Base-by-base conservation (phyloP, 257 asterid species). In the Ocimum tenuiflorum region DNA sequence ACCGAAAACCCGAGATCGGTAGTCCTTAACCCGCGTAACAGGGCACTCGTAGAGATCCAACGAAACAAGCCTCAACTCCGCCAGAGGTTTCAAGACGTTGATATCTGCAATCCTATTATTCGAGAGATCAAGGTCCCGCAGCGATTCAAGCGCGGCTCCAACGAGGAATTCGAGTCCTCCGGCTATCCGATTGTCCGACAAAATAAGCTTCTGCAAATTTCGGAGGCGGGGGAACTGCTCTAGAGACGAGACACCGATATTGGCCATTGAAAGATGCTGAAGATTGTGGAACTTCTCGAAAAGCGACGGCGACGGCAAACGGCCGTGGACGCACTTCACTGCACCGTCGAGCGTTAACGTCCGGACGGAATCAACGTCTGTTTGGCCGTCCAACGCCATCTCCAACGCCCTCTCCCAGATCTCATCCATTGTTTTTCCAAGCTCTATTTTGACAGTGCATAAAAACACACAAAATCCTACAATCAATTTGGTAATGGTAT, bases 21-120 rank as follows among this genome's bases (percentile, higher is more conserved):
- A 89, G 62, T 89, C 96, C 82, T 84, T 84, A 52, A 84, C 86
- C 77, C 97, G 78, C 7, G 97, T 92, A 2, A 92, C 91, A 0
- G 95, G 97, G 67, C 99, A 89, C 81, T 87, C 97, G 31, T 89
- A 92, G 0, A 89, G 97, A 87, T 92, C 99, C 81, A 89, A 79
- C 6, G 97, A 89, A n/a, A 89, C 91, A 56, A 87, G 62, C 60
- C 84, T 83, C 53, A 89, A 81, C 72, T 86, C 86, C 23, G 99
- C 96, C 68, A 92, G 78, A 38, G 99, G 96, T 70, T 87, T 73
- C 67, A 92, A 79, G 74, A 82, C 95, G 62, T 80, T 71, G n/a
- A 92, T 73, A 64, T 87, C 91, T 46, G 86, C 84, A 76, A 92
- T 89, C 80, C 94, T 69, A 65, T 92, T 92, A 81, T 92, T 92